These are phyloP conservation scores for Fusarium sp. DNA, from an alignment of 2,329 filamentous ascomycete genomes.

Conservation along the genomic window DNA sequence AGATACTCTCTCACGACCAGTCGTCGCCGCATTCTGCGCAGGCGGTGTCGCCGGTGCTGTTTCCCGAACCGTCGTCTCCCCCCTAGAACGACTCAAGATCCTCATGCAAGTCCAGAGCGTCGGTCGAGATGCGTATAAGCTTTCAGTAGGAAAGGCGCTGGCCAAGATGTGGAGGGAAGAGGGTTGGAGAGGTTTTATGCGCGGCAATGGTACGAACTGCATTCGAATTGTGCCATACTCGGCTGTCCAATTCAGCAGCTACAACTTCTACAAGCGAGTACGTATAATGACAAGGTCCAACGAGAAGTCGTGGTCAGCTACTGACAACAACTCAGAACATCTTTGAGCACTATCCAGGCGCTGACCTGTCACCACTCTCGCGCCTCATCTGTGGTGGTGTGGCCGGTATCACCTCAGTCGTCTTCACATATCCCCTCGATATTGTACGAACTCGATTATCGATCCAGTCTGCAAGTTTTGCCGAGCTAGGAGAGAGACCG, in stretches of 20 bases:
- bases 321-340: slow-evolving; percentile 63
- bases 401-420: slow-evolving; percentile 95
- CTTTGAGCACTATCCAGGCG: slow-evolving; percentile 81
- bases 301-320: background rate
- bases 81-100: slow-evolving; percentile 95
- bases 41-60: slow-evolving; percentile 95
- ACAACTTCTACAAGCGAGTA: slow-evolving; percentile 96
- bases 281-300: slow-evolving; percentile 44
- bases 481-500: slow-evolving; percentile 73
- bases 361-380: slow-evolving; percentile 77
- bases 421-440: slow-evolving; percentile 94
- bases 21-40: slow-evolving; percentile 91
- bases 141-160: slow-evolving; percentile 89
- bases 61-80: slow-evolving; percentile 97
- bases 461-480: slow-evolving; percentile 97
- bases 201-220: slow-evolving; percentile 98
- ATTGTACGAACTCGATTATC: slow-evolving; percentile 96
- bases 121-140: slow-evolving; percentile 91
- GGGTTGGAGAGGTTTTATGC: slow-evolving; percentile 97
- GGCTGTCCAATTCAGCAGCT: slow-evolving; percentile 97
- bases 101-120: slow-evolving; percentile 96
- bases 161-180: slow-evolving; percentile 97
- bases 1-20: slow-evolving; percentile 78
- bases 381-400: slow-evolving; percentile 90
- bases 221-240: slow-evolving; percentile 98